Base-by-base conservation (phyloP, 352 stramenopile genomes). In the Globisporangium solare region DNA sequence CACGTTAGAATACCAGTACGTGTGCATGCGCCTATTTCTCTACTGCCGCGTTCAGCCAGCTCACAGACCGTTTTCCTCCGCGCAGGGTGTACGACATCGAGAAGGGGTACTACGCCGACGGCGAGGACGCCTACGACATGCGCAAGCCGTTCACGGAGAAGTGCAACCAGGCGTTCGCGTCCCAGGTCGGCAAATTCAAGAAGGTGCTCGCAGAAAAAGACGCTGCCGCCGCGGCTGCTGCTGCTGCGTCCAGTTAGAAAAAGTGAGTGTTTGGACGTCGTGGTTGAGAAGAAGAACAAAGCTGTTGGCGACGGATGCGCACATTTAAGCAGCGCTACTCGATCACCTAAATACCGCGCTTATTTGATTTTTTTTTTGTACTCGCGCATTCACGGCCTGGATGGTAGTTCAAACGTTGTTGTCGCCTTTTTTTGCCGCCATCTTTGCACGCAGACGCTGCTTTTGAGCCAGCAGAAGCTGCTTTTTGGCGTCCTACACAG, bases 41-140 rank as follows among this genome's bases (percentile, higher is more conserved):
- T 43, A 10, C 18, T 43, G 39, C 18, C 2, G 27, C 27, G 7
- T 18, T 2, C 15, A 31, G 32, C 11, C 14, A 31, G 43, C 21
- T 18, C 2, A 27, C 12, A 13, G 41, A 61, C 6, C 6, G 6
- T 48, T 54, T 32, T 12, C 42, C n/a, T 51, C 56, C 12, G 50
- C 51, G 11, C 47, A 97, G 87, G 58, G 94, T 99, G 51, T 96
- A 98, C 72, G 95, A 99, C 68, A 96, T 99, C 45, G 97, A 99
- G 72, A 97, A 97, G 75, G 97, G 94, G 24, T 99, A 99, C 77
- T 99, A 99, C 79, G 97, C 97, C 0, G 98, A 99, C 73, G 97
- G 97, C 55, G 98, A 99, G 75, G 96, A 99, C 79, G 98, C 96
- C 14, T 99, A 99, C 72, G 94, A 98, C 66, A 99, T 99, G 96